Percentiles rank a stretch among this genome's conserved stretches.
phyloP scores from a whole-genome alignment of 257 asterid genomes.

The Jacaranda mimosifolia region DNA sequence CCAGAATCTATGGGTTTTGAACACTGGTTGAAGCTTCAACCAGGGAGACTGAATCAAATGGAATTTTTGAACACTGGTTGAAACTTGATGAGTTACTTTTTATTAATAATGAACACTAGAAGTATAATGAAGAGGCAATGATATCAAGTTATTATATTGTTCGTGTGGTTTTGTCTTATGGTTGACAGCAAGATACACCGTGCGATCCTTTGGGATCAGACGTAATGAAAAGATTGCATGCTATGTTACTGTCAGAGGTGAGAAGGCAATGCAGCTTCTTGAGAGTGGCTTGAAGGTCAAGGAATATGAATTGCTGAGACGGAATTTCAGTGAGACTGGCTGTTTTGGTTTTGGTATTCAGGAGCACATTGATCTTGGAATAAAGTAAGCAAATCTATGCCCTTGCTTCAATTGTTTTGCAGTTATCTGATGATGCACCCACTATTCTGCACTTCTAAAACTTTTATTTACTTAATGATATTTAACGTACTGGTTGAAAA shows the following conservation, averaged over 20 bases:
- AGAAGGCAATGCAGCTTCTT: conserved; percentile 66
- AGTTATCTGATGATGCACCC: background rate
- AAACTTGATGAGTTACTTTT: background rate
- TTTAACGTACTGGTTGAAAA: background rate
- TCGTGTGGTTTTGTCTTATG: conserved; percentile 1
- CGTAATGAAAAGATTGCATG: conserved; percentile 66
- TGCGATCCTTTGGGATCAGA: conserved; percentile 59
- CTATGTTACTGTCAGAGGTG: conserved; percentile 65
- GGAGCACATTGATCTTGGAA: conserved; percentile 69
- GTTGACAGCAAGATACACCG: conserved; percentile 61
- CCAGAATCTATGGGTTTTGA: background rate
- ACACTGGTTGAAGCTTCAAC: background rate
- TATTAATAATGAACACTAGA: background rate
- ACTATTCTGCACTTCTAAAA: background rate
- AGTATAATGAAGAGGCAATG: background rate
- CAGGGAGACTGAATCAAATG: too few species aligned
- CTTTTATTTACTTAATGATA: background rate
- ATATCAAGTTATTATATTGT: background rate
- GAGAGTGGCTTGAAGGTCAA: conserved; percentile 69
- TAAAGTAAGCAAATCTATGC: conserved; percentile 44
- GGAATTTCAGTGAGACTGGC: conserved; percentile 64
- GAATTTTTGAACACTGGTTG: background rate
- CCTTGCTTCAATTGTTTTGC: background rate
- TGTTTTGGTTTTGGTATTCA: conserved; percentile 66
- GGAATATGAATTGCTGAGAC: conserved; percentile 60